Conservation (phyloP, 2,329 filamentous ascomycete genomes). For the Cercospora brassicicola region DNA sequence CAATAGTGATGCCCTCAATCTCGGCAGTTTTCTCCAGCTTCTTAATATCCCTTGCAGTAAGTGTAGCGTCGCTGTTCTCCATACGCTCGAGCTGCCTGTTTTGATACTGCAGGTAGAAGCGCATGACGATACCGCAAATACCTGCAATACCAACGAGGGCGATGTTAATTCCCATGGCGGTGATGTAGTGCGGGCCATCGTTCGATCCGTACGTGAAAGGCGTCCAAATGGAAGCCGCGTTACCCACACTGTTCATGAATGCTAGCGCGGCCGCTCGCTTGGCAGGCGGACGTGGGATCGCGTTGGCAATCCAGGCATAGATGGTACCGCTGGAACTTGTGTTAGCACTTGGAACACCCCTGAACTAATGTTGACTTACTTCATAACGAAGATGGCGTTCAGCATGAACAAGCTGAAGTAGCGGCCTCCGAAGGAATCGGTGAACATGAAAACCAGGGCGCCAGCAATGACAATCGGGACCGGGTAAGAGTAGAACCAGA, state of each 20-base stretch:
- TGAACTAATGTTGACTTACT: constrained; percentile 39
- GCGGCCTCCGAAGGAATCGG: constrained; percentile 52
- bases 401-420: constrained; percentile 59
- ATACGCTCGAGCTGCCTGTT: constrained; percentile 54
- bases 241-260: constrained; percentile 72
- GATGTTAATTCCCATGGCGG: constrained; percentile 40
- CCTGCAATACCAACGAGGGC: constrained; percentile 33
- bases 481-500: constrained; percentile 57
- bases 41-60: constrained; percentile 51
- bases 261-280: constrained; percentile 73
- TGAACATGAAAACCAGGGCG: constrained; percentile 57
- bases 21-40: constrained; percentile 54
- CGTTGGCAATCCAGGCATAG: constrained; percentile 76
- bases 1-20: constrained; percentile 53
- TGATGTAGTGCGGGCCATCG: constrained; percentile 34
- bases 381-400: constrained; percentile 58
- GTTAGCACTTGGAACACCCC: background rate
- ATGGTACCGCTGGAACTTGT: constrained; percentile 31
- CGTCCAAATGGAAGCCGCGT: constrained; percentile 65
- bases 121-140: constrained; percentile 33
- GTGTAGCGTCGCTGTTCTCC: constrained; percentile 50
- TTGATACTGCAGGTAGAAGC: constrained; percentile 41
- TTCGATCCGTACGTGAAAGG: constrained; percentile 42
- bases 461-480: constrained; percentile 54
- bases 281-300: constrained; percentile 70